These are phyloP conservation scores for Alloteropsis semialata DNA, from an alignment of 176 grass and related monocot species.

Conservation along the genomic window DNA sequence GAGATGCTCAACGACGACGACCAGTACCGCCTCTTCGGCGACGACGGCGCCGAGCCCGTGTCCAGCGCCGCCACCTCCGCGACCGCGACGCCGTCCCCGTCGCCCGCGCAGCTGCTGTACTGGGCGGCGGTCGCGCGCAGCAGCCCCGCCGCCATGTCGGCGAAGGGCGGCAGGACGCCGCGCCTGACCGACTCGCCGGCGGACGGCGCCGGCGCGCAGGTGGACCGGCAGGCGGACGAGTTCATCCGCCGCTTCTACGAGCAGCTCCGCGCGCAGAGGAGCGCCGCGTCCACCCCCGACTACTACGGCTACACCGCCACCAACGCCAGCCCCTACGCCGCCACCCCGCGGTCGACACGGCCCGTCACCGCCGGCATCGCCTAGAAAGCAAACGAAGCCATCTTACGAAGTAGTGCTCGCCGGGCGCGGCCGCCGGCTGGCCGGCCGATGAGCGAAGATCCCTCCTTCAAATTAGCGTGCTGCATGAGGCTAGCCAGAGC, in stretches of 20 bases:
- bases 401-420: neutral
- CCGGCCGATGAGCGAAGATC: neutral
- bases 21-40: slow-evolving; percentile 15
- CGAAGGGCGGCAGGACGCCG: neutral
- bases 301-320: slow-evolving; percentile 23
- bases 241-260: slow-evolving; percentile 78
- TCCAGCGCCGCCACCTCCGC: neutral
- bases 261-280: slow-evolving; percentile 68
- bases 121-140: neutral
- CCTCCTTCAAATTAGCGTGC: neutral
- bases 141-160: slow-evolving; percentile 39
- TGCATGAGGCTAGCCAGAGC: neutral
- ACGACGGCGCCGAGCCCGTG: neutral
- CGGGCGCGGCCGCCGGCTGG: slow-evolving; percentile 12
- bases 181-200: slow-evolving; percentile 34
- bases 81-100: slow-evolving; percentile 19
- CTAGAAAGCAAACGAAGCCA: neutral
- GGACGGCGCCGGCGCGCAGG: slow-evolving; percentile 4
- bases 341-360: neutral
- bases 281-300: slow-evolving; percentile 52
- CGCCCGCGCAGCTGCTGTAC: neutral
- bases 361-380: neutral
- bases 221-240: slow-evolving; percentile 64
- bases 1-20: slow-evolving; percentile 39
- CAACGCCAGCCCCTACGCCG: slow-evolving; percentile 11